Percentiles rank a stretch among this genome's conserved stretches.
Evolutionary conservation across 768 basidiomycete genomes (phyloP).

Genomic region (Serendipita sp.): DNA sequence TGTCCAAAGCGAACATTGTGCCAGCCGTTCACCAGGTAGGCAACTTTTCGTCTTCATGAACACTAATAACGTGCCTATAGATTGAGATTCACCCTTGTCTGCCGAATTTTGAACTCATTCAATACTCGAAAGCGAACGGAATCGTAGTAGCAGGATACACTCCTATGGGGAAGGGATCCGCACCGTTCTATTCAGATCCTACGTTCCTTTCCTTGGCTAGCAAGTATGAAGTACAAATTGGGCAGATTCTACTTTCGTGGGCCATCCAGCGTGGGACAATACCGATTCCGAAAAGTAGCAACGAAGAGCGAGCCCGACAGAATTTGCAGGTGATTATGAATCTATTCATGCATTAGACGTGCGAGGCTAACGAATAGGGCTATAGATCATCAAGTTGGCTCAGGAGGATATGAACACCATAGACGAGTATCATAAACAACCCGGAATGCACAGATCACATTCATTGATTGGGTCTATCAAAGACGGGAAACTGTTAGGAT

Average conservation of each 20-base stretch:
- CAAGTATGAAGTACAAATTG: conserved; percentile 28
- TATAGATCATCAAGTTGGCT: conserved; percentile 6
- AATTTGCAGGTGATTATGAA: conserved; percentile 9
- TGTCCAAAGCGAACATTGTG: conserved; percentile 33
- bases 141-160: conserved; percentile 52
- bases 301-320: conserved; percentile 1
- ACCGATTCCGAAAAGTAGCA: conserved; percentile 13
- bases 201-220: conserved; percentile 20
- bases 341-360: no score
- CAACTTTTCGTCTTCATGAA: background rate
- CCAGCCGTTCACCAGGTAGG: conserved; percentile 58
- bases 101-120: conserved; percentile 31
- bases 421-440: conserved; percentile 10
- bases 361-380: background rate
- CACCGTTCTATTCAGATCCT: conserved; percentile 21
- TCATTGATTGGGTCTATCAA: conserved; percentile 4
- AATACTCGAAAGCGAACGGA: conserved; percentile 20
- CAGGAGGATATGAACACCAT: conserved; percentile 9
- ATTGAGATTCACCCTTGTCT: conserved; percentile 53
- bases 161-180: conserved; percentile 24
- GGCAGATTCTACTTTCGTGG: conserved; percentile 14
- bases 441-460: conserved; percentile 9
- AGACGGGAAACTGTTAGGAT: conserved; percentile 9
- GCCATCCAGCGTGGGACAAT: conserved; percentile 13
- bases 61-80: conserved; percentile 12